Base-by-base conservation (phyloP, 2,329 filamentous ascomycete genomes). In the Talaromyces atroroseus region DNA sequence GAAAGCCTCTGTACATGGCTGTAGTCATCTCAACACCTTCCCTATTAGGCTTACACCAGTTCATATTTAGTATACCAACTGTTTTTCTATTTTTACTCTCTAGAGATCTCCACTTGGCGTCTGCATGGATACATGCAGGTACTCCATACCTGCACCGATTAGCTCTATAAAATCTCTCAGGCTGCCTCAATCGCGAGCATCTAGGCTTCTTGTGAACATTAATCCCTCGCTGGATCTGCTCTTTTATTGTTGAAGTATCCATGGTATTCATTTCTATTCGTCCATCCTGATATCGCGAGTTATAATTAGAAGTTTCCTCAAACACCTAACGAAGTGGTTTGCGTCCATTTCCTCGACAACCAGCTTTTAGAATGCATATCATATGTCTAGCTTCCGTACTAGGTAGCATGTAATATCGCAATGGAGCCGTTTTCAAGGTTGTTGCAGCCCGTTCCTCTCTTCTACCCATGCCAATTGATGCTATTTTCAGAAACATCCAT, bases 401-500 rank as follows among this genome's bases (percentile, higher is more conserved):
- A 18, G 36, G 36, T 14, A 40, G n/a, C n/a, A 40, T 4, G 16
- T 40, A 40, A 40, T 40, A 10, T 36, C 2, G 10, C 32, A 36
- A 18, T 40, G 6, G 36, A 40, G 16, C 6, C 36, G 14, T 40
- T 40, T 8, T 5, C 32, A 6, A 29, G 5, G 32, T 40, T 20
- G 6, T 40, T 14, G 36, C 6, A 18, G 7, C n/a, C 16, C n/a
- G 16, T 40, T 40, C 36, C n/a, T n/a, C 36, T 38, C 10, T 38
- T 7, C 34, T n/a, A 38, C 16, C 11, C 34, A 38, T 38, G 34
- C 14, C 34, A 53, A 29, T 40, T 40, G 49, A 56, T 56, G 5
- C 54, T 56, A 56, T 56, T 56, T 56, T 47, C 48, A 56, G 54
- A 47, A 52, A 40, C 48, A 52, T 38, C 14, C 34, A 24, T 42